These are phyloP conservation scores for Boletus pseudo-olivaceus DNA, from an alignment of 768 basidiomycete species.

Conservation along the genomic window DNA sequence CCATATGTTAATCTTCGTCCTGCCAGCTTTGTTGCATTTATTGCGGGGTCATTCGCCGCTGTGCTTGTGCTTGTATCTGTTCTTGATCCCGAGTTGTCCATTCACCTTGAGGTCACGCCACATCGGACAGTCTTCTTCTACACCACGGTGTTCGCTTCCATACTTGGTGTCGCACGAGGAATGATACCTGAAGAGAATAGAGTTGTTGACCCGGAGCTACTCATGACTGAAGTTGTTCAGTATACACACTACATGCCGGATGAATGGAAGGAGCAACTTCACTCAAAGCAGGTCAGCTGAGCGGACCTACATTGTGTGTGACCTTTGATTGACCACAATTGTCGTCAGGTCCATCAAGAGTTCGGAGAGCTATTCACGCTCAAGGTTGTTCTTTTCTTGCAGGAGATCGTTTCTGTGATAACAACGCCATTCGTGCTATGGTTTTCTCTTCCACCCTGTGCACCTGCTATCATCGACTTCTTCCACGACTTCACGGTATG, in stretches of 20 bases:
- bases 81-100: constrained; percentile 88
- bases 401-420: constrained; percentile 87
- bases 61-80: constrained; percentile 91
- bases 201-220: constrained; percentile 89
- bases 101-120: constrained; percentile 92
- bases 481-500: constrained; percentile 98
- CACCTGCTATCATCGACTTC: constrained; percentile 91
- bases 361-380: constrained; percentile 93
- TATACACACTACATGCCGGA: constrained; percentile 97
- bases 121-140: constrained; percentile 95
- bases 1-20: not conserved
- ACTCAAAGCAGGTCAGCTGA: constrained; percentile 72
- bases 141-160: constrained; percentile 78
- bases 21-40: constrained; percentile 87
- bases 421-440: constrained; percentile 93
- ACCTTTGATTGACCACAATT: not conserved
- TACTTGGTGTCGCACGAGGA: constrained; percentile 86
- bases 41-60: constrained; percentile 94
- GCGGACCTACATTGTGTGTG: not conserved
- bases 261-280: constrained; percentile 85
- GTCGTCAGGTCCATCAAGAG: constrained; percentile 73
- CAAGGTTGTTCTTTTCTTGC: constrained; percentile 83
- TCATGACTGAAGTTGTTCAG: constrained; percentile 88
- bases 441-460: constrained; percentile 87
- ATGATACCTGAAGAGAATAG: constrained; percentile 95